These are phyloP conservation scores for Pontederia crassipes DNA, from an alignment of 176 grass and related monocot species.

Conservation along the genomic window DNA sequence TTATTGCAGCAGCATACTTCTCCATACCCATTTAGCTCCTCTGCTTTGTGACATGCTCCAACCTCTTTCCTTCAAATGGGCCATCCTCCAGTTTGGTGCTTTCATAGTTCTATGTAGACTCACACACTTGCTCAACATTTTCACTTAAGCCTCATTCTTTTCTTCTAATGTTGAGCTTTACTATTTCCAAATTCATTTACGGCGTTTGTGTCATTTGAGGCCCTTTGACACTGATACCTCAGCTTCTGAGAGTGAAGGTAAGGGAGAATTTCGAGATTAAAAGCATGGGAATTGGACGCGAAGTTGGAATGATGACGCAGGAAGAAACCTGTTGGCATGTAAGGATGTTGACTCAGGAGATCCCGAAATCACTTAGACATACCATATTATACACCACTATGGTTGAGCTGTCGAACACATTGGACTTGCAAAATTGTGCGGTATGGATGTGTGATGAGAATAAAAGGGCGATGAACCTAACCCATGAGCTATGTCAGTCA, in stretches of 20 bases:
- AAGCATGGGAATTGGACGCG: slow-evolving; percentile 48
- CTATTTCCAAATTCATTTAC: slow-evolving; percentile 69
- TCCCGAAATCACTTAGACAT: slow-evolving; percentile 61
- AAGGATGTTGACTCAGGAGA: slow-evolving; percentile 75
- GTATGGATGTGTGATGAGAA: slow-evolving; percentile 65
- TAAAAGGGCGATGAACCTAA: slow-evolving; percentile 45
- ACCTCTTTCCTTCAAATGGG: slow-evolving; percentile 70
- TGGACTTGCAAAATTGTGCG: slow-evolving; percentile 61
- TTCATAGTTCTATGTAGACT: slow-evolving; percentile 79
- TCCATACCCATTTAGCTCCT: slow-evolving; percentile 78
- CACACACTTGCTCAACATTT: slow-evolving; percentile 54
- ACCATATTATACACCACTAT: slow-evolving; percentile 69
- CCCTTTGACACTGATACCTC: slow-evolving; percentile 68
- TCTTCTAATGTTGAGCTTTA: slow-evolving; percentile 53
- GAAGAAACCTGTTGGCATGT: slow-evolving; percentile 72
- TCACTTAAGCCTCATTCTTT: slow-evolving; percentile 70
- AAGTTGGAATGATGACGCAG: slow-evolving; percentile 55
- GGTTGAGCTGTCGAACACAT: slow-evolving; percentile 60
- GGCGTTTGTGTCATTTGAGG: slow-evolving; percentile 56
- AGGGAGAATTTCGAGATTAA: slow-evolving; percentile 62
- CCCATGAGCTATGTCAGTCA: slow-evolving; percentile 52
- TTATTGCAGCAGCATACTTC: slow-evolving; percentile 77
- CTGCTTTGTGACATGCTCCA: slow-evolving; percentile 64
- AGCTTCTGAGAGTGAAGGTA: slow-evolving; percentile 72
- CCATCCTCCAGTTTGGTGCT: slow-evolving; percentile 60